These are phyloP conservation scores for Eucalyptus pauciflora DNA, from an alignment of 345 rosid genomes.

Conservation along the genomic window DNA sequence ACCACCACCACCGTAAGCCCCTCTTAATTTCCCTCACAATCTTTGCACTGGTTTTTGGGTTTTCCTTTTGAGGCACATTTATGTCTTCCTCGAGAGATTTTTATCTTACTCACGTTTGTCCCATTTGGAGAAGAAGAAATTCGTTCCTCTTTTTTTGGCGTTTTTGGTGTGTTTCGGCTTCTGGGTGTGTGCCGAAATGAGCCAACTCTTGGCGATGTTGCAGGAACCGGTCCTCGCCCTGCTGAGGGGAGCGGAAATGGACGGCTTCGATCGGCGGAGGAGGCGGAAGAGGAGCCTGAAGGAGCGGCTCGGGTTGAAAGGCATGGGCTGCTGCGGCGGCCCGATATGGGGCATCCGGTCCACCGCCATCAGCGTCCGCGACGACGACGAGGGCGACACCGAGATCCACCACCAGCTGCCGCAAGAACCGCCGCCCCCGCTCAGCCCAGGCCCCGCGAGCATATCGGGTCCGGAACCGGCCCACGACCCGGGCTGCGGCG, in stretches of 20 bases:
- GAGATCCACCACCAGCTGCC: conserved; percentile 2
- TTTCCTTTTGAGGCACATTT: background rate
- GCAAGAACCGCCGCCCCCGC: background rate
- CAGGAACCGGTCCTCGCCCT: conserved; percentile 39
- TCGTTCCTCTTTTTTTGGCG: background rate
- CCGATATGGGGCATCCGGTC: conserved; percentile 42
- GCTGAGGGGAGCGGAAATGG: conserved; percentile 47
- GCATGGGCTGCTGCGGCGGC: conserved; percentile 66
- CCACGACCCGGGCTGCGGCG: background rate
- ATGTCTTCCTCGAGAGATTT: background rate
- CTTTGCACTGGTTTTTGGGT: background rate
- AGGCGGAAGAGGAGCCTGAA: conserved; percentile 27
- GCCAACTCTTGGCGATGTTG: conserved; percentile 24
- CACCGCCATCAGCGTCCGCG: conserved; percentile 22
- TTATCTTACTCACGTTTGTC: background rate
- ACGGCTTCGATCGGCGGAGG: conserved; percentile 20
- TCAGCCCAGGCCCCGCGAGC: background rate
- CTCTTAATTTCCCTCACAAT: background rate
- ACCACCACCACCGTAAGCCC: conserved; percentile 1
- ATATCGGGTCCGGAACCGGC: background rate
- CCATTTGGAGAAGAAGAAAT: background rate
- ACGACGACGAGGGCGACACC: conserved; percentile 8
- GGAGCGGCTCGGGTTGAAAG: conserved; percentile 56
- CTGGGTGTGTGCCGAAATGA: conserved; percentile 16
- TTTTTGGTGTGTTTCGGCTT: background rate